phyloP scores from a whole-genome alignment of 768 basidiomycete genomes.

The Xerocomus potaroensis region DNA sequence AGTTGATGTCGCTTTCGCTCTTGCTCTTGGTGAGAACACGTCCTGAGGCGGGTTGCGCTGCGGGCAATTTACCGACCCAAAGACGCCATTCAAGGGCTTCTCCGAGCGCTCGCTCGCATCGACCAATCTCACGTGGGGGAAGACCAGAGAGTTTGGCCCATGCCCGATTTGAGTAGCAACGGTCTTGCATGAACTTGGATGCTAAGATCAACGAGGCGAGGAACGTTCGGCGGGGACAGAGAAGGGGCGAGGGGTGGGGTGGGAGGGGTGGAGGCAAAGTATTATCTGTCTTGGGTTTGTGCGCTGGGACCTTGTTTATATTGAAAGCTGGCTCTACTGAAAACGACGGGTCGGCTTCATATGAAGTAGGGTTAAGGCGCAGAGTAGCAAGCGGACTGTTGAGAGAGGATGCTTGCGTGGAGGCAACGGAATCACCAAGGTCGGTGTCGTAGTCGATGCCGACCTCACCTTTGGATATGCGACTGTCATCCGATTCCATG shows the following conservation, averaged over 20 bases:
- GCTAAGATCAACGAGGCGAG: conserved; percentile 85
- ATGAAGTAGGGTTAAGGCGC: conserved; percentile 33
- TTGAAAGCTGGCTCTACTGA: conserved; percentile 13
- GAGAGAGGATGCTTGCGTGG: conserved; percentile 4
- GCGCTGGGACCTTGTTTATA: conserved; percentile 4
- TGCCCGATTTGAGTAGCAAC: conserved; percentile 88
- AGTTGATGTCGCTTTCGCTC: conserved; percentile 43
- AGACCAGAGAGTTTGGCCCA: conserved; percentile 95
- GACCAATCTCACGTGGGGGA: conserved; percentile 77
- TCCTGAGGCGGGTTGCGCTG: conserved; percentile 29
- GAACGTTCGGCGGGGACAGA: conserved; percentile 87
- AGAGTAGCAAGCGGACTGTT: conserved; percentile 42
- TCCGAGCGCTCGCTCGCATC: conserved; percentile 85
- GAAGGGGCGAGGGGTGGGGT: conserved; percentile 69
- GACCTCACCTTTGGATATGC: conserved; percentile 41
- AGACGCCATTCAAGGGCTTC: conserved; percentile 87
- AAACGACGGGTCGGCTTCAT: conserved; percentile 14
- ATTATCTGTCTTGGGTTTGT: conserved; percentile 14
- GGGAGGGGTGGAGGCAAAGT: conserved; percentile 33
- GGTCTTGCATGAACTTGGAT: conserved; percentile 90
- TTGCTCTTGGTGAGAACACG: conserved; percentile 46
- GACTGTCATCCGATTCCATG: conserved; percentile 37
- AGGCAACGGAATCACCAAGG: conserved; percentile 14
- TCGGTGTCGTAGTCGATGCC: conserved; percentile 41
- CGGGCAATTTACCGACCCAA: conserved; percentile 76